Evolutionary conservation across 2,329 filamentous ascomycete genomes (phyloP).

Genomic region (Zymoseptoria crescenta): DNA sequence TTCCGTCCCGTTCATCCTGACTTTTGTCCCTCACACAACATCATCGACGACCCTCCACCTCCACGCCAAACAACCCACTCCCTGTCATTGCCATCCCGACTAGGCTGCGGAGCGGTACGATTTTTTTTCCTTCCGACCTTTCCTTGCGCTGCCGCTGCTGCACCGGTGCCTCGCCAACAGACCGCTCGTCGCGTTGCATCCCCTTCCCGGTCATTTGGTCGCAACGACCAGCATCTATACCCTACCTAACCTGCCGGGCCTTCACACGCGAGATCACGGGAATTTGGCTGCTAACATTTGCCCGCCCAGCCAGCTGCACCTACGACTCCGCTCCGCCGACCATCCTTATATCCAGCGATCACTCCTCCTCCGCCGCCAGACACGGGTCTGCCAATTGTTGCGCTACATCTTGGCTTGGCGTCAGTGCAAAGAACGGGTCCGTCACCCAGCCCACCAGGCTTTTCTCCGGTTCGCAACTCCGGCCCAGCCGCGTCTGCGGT

Average conservation of each 20-base stretch:
- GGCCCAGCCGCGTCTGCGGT: constrained; percentile 5
- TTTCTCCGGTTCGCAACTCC: constrained; percentile 7
- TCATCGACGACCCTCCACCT: background rate
- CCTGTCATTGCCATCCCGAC: background rate
- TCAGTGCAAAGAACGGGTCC: background rate
- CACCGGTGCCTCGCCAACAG: background rate
- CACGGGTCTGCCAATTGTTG: background rate
- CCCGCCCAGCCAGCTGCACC: background rate
- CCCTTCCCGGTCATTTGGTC: background rate
- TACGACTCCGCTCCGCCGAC: constrained; percentile 1
- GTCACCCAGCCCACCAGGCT: constrained; percentile 1
- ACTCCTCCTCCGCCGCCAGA: background rate
- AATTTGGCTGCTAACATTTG: background rate
- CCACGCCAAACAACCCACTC: background rate
- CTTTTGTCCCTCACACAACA: background rate
- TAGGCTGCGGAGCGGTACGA: background rate
- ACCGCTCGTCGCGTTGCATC: background rate
- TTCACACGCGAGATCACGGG: background rate
- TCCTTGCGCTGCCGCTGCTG: background rate
- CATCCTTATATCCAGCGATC: background rate
- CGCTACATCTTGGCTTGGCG: constrained; percentile 3
- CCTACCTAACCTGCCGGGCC: background rate
- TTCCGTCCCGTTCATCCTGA: background rate
- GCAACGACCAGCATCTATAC: background rate
- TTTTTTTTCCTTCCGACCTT: background rate